These are phyloP conservation scores for Acacia concinna DNA, from an alignment of 331 rosid species.

Conservation along the genomic window DNA sequence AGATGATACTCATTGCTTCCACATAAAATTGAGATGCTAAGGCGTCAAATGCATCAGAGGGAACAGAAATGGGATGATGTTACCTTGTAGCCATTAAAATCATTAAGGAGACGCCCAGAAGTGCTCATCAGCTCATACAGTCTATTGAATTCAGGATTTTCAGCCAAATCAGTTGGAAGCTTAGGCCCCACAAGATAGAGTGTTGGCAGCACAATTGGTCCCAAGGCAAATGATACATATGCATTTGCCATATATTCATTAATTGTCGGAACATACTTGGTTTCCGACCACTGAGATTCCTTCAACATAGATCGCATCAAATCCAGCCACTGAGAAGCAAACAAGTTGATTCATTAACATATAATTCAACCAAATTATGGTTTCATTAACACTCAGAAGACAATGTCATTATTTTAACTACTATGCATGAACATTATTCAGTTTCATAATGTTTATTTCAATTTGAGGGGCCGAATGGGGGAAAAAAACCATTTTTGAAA, in stretches of 20 bases:
- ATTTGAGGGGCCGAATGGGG: not conserved
- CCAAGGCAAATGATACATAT: slow-evolving; percentile 63
- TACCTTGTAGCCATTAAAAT: slow-evolving; percentile 65
- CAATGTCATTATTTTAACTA: not conserved
- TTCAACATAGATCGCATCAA: slow-evolving; percentile 64
- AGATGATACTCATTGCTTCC: not conserved
- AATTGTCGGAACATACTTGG: slow-evolving; percentile 53
- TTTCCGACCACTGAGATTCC: slow-evolving; percentile 70
- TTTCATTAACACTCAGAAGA: not conserved
- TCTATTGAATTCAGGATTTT: slow-evolving; percentile 40
- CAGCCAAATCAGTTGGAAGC: slow-evolving; percentile 48
- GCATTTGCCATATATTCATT: slow-evolving; percentile 78
- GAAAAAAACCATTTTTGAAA: not conserved
- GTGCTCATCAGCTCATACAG: slow-evolving; percentile 65
- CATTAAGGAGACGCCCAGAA: slow-evolving; percentile 78
- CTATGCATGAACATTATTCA: not conserved
- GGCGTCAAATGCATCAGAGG: not conserved
- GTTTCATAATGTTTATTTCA: not conserved
- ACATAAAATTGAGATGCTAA: not conserved
- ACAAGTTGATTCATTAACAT: not conserved
- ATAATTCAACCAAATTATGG: not conserved
- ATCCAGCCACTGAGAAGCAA: slow-evolving; percentile 71
- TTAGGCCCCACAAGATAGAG: slow-evolving; percentile 75
- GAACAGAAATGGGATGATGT: not conserved
- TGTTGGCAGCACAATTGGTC: slow-evolving; percentile 78